These are phyloP conservation scores for Limnanthes douglasii DNA, from an alignment of 345 rosid genomes.

Conservation along the genomic window DNA sequence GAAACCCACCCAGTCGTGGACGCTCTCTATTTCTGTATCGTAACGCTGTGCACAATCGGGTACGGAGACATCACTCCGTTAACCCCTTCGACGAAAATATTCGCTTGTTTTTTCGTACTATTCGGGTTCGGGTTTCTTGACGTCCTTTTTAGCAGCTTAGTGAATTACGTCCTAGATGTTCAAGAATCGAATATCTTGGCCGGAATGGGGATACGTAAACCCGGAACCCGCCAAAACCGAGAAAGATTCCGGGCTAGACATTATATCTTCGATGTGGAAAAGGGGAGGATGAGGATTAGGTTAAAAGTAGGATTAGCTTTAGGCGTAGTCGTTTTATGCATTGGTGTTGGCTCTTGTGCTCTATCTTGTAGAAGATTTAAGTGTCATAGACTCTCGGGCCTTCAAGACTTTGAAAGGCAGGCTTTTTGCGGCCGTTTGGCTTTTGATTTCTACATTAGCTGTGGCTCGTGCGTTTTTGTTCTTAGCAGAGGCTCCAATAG, in stretches of 20 bases:
- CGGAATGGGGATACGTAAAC: constrained; percentile 12
- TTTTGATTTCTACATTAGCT: too few relatives aligned
- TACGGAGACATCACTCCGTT: constrained; percentile 70
- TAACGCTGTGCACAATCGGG: constrained; percentile 76
- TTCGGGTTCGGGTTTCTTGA: constrained; percentile 65
- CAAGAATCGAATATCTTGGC: constrained; percentile 47
- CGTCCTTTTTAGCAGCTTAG: constrained; percentile 47
- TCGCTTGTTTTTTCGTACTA: constrained; percentile 54
- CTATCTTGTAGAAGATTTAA: too few relatives aligned
- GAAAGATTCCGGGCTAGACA: constrained; percentile 25
- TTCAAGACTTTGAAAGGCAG: too few relatives aligned
- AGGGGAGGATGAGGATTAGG: constrained; percentile 77
- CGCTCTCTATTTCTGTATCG: constrained; percentile 69
- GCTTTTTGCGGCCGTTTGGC: too few relatives aligned
- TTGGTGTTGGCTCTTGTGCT: constrained; percentile 38
- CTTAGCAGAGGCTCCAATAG: too few relatives aligned
- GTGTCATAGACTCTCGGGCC: too few relatives aligned
- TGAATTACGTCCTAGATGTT: constrained; percentile 45
- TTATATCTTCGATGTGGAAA: constrained; percentile 47
- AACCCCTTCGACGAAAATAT: constrained; percentile 43
- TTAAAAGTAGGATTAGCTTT: constrained; percentile 58
- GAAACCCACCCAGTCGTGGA: constrained; percentile 78
- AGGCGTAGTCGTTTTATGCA: constrained; percentile 46
- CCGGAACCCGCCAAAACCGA: neutral
- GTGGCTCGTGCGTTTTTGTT: too few relatives aligned